Percentiles rank a stretch among this genome's conserved stretches.
Evolutionary conservation across 1,284 basidiomycete genomes (phyloP).

Genomic region (Ceratobasidium sp.): DNA sequence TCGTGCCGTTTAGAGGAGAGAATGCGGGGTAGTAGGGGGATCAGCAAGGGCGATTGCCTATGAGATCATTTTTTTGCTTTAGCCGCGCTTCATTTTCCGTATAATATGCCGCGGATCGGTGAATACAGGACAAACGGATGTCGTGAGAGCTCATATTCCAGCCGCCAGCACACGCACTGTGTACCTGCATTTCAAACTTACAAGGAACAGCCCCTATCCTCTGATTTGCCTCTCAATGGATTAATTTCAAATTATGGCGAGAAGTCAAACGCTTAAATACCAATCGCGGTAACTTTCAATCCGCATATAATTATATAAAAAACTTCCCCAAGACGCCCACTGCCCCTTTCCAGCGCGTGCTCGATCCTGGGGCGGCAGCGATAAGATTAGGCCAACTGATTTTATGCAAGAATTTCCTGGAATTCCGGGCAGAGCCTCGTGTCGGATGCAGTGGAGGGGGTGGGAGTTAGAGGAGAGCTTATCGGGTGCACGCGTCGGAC

Average conservation of each 20-base stretch:
- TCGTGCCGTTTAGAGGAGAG: not conserved
- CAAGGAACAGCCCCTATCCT: slow-evolving; percentile 16
- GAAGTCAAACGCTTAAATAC: slow-evolving; percentile 40
- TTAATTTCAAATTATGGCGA: slow-evolving; percentile 9
- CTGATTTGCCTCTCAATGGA: not conserved
- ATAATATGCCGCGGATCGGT: not conserved
- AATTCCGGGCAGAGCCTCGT: slow-evolving; percentile 17
- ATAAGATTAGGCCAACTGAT: not conserved
- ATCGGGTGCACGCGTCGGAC: slow-evolving; percentile 14
- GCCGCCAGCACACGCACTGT: not conserved
- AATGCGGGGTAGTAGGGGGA: slow-evolving; percentile 25
- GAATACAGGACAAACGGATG: not conserved
- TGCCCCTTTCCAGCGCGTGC: not conserved
- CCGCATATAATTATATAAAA: not conserved
- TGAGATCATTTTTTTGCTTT: slow-evolving; percentile 23
- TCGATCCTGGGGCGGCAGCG: not conserved
- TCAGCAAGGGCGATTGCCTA: slow-evolving; percentile 18
- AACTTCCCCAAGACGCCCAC: slow-evolving; percentile 3
- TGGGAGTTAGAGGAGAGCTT: slow-evolving; percentile 25
- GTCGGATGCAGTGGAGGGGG: slow-evolving; percentile 3
- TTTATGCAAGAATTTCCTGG: not conserved
- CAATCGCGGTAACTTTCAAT: slow-evolving; percentile 4
- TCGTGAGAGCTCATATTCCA: not conserved
- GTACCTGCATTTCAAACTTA: slow-evolving; percentile 8
- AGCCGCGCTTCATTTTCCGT: not conserved